These are phyloP conservation scores for Cladosporium sp. DNA, from an alignment of 2,329 filamentous ascomycete species.

Conservation along the genomic window DNA sequence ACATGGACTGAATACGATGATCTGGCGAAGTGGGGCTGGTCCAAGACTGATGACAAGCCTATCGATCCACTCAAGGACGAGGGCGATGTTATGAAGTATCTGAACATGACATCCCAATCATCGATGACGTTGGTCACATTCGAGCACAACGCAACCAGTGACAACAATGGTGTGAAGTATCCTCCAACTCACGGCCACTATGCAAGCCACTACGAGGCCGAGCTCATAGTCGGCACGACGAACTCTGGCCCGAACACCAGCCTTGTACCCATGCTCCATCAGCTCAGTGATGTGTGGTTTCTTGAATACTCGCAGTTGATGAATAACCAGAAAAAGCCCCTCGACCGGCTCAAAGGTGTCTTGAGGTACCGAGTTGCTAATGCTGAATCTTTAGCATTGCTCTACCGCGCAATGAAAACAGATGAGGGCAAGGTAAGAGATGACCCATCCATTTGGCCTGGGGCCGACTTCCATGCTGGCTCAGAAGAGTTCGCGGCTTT, in stretches of 20 bases:
- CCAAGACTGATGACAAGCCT: not conserved
- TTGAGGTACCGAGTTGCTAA: not conserved
- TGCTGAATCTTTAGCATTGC: not conserved
- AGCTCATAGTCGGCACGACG: not conserved
- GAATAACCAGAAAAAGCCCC: not conserved
- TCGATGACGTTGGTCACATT: not conserved
- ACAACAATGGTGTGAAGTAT: not conserved
- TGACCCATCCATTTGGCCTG: not conserved
- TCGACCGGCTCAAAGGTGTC: not conserved
- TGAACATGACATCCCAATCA: not conserved
- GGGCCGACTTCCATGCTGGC: not conserved
- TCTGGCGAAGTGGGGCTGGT: slow-evolving; percentile 3
- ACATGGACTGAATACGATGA: slow-evolving; percentile 8
- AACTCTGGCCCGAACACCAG: not conserved
- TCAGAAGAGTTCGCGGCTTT: slow-evolving; percentile 13
- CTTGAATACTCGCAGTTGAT: slow-evolving; percentile 13
- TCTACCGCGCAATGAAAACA: not conserved
- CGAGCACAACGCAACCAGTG: not conserved
- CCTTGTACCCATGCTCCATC: slow-evolving; percentile 1
- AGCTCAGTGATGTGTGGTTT: slow-evolving; percentile 16
- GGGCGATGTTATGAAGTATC: not conserved
- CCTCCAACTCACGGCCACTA: not conserved
- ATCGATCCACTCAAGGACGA: too few species aligned
- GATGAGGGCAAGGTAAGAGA: not conserved
- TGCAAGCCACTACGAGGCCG: not conserved